These are phyloP conservation scores for Ogataea zsoltii DNA, from an alignment of 805 yeast genomes.

Conservation along the genomic window DNA sequence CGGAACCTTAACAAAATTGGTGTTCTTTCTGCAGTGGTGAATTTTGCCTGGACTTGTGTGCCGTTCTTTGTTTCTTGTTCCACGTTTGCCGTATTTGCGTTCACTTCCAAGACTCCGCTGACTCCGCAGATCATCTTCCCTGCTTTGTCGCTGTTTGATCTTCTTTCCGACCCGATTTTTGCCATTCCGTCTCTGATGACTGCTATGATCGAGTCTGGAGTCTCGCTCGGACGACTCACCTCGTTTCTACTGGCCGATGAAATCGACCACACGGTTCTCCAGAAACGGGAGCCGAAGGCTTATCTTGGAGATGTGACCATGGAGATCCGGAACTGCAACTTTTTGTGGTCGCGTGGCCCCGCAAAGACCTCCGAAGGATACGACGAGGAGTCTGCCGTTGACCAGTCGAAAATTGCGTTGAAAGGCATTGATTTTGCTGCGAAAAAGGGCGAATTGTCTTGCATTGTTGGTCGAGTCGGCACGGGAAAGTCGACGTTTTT, in stretches of 20 bases:
- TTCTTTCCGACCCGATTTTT: slow-evolving; percentile 58
- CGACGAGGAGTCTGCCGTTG: slow-evolving; percentile 45
- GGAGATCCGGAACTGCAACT: slow-evolving; percentile 49
- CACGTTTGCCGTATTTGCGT: slow-evolving; percentile 56
- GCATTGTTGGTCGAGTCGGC: slow-evolving; percentile 69
- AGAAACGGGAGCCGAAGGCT: slow-evolving; percentile 21
- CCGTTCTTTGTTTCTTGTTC: slow-evolving; percentile 66
- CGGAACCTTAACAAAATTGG: slow-evolving; percentile 51
- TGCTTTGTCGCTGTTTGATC: slow-evolving; percentile 58
- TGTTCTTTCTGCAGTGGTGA: slow-evolving; percentile 44
- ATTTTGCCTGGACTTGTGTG: slow-evolving; percentile 62
- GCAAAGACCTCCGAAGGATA: slow-evolving; percentile 21
- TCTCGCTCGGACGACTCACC: slow-evolving; percentile 55
- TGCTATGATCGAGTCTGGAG: slow-evolving; percentile 56
- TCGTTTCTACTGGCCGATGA: slow-evolving; percentile 48
- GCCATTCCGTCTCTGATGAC: slow-evolving; percentile 60
- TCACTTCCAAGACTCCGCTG: slow-evolving; percentile 46
- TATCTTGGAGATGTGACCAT: slow-evolving; percentile 39
- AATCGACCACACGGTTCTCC: slow-evolving; percentile 39
- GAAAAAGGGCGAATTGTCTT: slow-evolving; percentile 52
- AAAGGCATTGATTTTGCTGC: slow-evolving; percentile 50
- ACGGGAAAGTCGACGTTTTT: slow-evolving; percentile 64
- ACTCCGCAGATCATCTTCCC: slow-evolving; percentile 73
- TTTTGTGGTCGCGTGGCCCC: slow-evolving; percentile 45
- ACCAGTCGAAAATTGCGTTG: slow-evolving; percentile 43